Percentiles rank a stretch among this genome's conserved stretches.
phyloP scores from a whole-genome alignment of 2,329 filamentous ascomycete species.

The Claviceps paspali region DNA sequence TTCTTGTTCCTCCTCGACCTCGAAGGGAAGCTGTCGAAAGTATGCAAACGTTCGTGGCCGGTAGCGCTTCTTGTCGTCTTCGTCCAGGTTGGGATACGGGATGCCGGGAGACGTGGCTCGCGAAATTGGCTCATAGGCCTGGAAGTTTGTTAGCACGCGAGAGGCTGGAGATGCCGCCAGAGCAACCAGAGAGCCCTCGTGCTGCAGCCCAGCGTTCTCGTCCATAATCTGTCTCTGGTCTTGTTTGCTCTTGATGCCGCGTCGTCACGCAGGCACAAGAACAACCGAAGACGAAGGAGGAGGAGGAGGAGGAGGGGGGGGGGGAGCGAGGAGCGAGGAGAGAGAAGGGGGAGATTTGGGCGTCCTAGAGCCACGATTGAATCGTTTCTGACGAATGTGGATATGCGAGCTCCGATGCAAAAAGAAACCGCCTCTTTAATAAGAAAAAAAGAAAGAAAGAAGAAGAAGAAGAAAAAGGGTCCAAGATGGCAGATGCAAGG shows the following conservation, averaged over 20 bases:
- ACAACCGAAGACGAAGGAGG: neutral
- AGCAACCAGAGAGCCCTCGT: slow-evolving; percentile 15
- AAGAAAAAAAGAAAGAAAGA: too few relatives aligned
- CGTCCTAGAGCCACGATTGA: neutral
- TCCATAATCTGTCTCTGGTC: slow-evolving; percentile 17
- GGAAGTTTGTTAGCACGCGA: slow-evolving; percentile 22
- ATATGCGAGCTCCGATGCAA: too few relatives aligned
- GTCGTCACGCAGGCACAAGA: slow-evolving; percentile 2
- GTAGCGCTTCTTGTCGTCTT: slow-evolving; percentile 48
- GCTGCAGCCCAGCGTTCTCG: slow-evolving; percentile 21
- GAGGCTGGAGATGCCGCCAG: slow-evolving; percentile 18
- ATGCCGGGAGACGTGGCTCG: slow-evolving; percentile 72
- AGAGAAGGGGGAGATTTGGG: neutral
- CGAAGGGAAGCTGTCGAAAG: slow-evolving; percentile 77
- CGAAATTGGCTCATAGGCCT: slow-evolving; percentile 54
- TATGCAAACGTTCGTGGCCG: slow-evolving; percentile 89
- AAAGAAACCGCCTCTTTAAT: too few relatives aligned
- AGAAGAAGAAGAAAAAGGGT: neutral
- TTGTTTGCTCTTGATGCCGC: neutral
- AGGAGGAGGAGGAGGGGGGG: neutral
- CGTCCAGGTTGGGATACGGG: slow-evolving; percentile 33
- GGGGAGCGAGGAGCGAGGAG: neutral
- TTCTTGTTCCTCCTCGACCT: slow-evolving; percentile 64
- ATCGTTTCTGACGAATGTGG: neutral
- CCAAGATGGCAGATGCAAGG: neutral